A percentile compares a stretch with the other conserved stretches of the same genome.
phyloP scores from a whole-genome alignment of 306 rosid genomes.

The Cucurbita argyrosperma region DNA sequence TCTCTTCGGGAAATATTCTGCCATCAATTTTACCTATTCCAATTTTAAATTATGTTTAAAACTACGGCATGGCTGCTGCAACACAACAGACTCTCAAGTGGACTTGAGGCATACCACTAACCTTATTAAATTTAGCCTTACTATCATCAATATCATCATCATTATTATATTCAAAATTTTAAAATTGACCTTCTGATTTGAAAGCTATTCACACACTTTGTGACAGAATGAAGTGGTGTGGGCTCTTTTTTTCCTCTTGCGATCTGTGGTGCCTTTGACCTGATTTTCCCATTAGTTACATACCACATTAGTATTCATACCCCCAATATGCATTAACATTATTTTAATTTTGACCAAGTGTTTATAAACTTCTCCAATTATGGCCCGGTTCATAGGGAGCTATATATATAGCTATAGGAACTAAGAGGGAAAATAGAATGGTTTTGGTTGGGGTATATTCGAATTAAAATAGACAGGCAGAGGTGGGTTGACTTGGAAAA shows the following conservation, averaged over 20 bases:
- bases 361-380: background rate
- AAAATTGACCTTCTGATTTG: background rate
- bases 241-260: background rate
- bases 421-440: background rate
- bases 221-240: constrained; percentile 2
- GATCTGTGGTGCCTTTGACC: background rate
- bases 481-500: background rate
- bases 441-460: background rate
- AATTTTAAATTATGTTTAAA: background rate
- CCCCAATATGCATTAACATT: background rate
- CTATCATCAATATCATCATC: background rate
- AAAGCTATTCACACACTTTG: background rate
- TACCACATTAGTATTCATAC: background rate
- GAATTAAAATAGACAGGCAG: background rate
- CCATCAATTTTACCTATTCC: background rate
- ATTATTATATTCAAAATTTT: background rate
- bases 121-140: background rate
- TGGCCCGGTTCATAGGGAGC: background rate
- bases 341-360: background rate
- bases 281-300: background rate
- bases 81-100: constrained; percentile 2
- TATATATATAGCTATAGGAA: background rate
- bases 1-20: background rate
- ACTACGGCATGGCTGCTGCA: background rate
- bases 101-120: background rate